These are phyloP conservation scores for Aspergillus terreus DNA, from an alignment of 2,329 filamentous ascomycete genomes.

Conservation along the genomic window DNA sequence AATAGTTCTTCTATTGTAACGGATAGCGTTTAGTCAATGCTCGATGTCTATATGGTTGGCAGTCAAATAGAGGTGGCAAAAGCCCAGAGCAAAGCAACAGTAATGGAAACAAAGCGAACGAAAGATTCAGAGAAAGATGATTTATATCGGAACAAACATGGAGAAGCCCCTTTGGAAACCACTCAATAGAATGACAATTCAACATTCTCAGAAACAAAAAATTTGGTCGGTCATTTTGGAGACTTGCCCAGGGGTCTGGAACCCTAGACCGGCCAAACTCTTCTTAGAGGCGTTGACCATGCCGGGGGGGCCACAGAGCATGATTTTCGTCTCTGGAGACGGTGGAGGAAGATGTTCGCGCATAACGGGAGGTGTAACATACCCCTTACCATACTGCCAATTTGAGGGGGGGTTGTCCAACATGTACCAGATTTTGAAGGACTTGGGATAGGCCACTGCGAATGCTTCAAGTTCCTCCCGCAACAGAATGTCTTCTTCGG, in stretches of 20 bases:
- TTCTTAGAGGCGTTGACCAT: slow-evolving; percentile 59
- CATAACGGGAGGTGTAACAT: slow-evolving; percentile 52
- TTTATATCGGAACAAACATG: background rate
- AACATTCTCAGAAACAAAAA: slow-evolving; percentile 46
- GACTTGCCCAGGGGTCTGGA: slow-evolving; percentile 47
- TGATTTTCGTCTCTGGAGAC: slow-evolving; percentile 47
- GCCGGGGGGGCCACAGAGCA: slow-evolving; percentile 59
- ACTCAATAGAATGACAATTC: background rate
- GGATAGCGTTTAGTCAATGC: no score
- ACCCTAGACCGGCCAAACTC: slow-evolving; percentile 49
- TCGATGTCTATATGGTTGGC: no score
- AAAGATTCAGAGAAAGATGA: no score
- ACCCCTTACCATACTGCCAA: slow-evolving; percentile 51
- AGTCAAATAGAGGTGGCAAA: no score
- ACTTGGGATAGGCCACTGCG: slow-evolving; percentile 48
- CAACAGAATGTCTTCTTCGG: slow-evolving; percentile 58
- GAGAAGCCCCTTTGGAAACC: background rate
- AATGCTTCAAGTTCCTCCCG: slow-evolving; percentile 54
- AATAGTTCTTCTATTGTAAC: no score
- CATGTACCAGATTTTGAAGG: slow-evolving; percentile 56
- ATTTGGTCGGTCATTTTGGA: slow-evolving; percentile 54
- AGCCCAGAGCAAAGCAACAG: no score
- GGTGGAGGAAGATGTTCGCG: slow-evolving; percentile 47
- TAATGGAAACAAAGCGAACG: no score
- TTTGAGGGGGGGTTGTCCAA: slow-evolving; percentile 45